A percentile compares a stretch with the other conserved stretches of the same genome.
Conservation (phyloP, 805 yeast species). For the Candida nitratophila region DNA sequence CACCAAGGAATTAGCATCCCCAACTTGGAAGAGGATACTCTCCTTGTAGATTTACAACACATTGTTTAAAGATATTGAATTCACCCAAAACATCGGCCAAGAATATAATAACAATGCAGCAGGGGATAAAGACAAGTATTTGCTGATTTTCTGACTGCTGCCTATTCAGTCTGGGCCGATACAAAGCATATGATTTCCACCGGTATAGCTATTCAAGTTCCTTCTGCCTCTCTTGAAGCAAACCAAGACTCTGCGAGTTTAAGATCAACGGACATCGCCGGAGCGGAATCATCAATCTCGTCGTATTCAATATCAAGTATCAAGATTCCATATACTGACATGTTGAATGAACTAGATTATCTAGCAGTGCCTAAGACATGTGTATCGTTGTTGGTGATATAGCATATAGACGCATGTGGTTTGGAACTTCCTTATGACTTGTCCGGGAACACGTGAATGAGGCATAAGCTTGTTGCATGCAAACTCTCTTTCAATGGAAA, state of each 20-base stretch:
- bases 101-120: conserved; percentile 50
- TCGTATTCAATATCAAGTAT: conserved; percentile 10
- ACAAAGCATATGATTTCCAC: conserved; percentile 26
- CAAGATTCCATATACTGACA: conserved; percentile 58
- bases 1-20: conserved; percentile 46
- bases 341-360: conserved; percentile 74
- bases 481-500: conserved; percentile 9
- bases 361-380: conserved; percentile 65
- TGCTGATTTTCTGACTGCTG: conserved; percentile 42
- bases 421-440: conserved; percentile 28
- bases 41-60: conserved; percentile 67
- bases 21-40: conserved; percentile 67
- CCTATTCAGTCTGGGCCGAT: conserved; percentile 30
- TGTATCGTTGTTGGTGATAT: conserved; percentile 52
- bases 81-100: conserved; percentile 45
- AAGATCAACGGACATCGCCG: not conserved
- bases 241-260: not conserved
- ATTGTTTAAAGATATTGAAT: conserved; percentile 47
- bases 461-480: conserved; percentile 16
- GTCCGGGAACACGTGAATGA: not conserved
- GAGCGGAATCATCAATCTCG: not conserved
- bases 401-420: conserved; percentile 57
- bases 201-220: conserved; percentile 26
- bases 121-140: conserved; percentile 52
- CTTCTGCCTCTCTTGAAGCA: conserved; percentile 2